Evolutionary conservation across 2,329 filamentous ascomycete genomes (phyloP), one percentile per base, ranked within the genome.

Genomic region (Aureobasidium subglaciale): DNA sequence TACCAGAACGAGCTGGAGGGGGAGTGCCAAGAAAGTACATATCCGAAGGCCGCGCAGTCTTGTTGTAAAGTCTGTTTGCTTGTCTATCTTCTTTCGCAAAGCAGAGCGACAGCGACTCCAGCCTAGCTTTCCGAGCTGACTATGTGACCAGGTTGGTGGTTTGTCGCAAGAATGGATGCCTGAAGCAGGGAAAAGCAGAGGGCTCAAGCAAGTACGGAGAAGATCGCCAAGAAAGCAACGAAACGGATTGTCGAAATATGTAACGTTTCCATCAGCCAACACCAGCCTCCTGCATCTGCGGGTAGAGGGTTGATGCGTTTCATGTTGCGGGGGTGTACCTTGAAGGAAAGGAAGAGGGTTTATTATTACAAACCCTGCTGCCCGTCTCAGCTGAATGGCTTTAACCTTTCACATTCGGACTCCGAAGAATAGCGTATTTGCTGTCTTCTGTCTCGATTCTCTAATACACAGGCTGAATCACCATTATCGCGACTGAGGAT

Each of bases 251-350:
- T 16, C 2, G 16, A 52, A 15, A 41, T 40, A 40, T 52, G 35
- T 30, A 52, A 52, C 48, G 48, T n/a, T 24, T 30, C 24, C 20
- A 11, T 40, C 24, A 52, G 48, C 48, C 48, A n/a, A 52, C 48
- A 40, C 48, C 48, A 52, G 25, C 48, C 48, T 29, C 48, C 48
- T 52, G 35, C 48, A 52, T 41, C 15, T 20, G 30, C 34, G 35
- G 35, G 40, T n/a, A 40, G 13, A 24, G 34, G 35, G 15, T 40
- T 38, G 35, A 52, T 35, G 48, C 48, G 48, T 52, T 52, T 52
- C 48, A 52, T n/a, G 35, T 52, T 50, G 46, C 22, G 41, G n/a
- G 16, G 35, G 15, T 6, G 8, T 5, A 15, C 10, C 27, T 32
- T n/a, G n/a, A n/a, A n/a, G n/a, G n/a, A n/a, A n/a, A n/a, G 45